Evolutionary conservation across 2,329 filamentous ascomycete species (phyloP).

Genomic region (Neonectria hederae): DNA sequence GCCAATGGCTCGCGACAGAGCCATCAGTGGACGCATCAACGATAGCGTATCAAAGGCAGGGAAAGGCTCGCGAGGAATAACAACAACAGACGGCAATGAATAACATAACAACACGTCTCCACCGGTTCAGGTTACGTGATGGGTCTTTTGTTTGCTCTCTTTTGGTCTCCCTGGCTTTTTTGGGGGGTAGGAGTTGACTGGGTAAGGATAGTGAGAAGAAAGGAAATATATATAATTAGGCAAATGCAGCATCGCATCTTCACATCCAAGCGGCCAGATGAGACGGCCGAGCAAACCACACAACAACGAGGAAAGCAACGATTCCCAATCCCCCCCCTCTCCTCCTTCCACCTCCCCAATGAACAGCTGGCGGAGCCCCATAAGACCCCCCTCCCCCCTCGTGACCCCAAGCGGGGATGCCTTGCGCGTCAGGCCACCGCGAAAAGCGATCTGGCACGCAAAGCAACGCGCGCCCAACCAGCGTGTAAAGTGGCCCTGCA

Average conservation of each 20-base stretch:
- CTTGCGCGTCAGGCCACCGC: conserved; percentile 38
- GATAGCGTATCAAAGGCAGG: conserved; percentile 12
- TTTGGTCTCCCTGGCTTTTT: no score
- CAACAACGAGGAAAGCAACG: no score
- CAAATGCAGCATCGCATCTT: not conserved
- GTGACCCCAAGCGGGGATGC: conserved; percentile 33
- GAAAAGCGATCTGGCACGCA: conserved; percentile 2
- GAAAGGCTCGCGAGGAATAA: not conserved
- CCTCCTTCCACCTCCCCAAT: not conserved
- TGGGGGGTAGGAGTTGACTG: no score
- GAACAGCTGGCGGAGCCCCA: not conserved
- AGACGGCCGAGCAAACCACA: not conserved
- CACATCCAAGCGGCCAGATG: not conserved
- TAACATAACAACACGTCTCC: conserved; percentile 22
- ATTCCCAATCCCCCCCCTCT: not conserved
- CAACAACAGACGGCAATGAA: conserved; percentile 10
- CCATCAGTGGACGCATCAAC: conserved; percentile 2
- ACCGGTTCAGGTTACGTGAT: not conserved
- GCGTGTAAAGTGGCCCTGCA: conserved; percentile 39
- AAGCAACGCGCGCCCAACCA: conserved; percentile 14
- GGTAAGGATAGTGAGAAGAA: not conserved
- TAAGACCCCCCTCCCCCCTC: not conserved
- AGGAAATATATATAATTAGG: no score
- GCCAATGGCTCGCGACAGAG: not conserved
- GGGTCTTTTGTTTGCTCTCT: not conserved